phyloP scores from a whole-genome alignment of 2,329 filamentous ascomycete species.

The Paecilomyces sp. region DNA sequence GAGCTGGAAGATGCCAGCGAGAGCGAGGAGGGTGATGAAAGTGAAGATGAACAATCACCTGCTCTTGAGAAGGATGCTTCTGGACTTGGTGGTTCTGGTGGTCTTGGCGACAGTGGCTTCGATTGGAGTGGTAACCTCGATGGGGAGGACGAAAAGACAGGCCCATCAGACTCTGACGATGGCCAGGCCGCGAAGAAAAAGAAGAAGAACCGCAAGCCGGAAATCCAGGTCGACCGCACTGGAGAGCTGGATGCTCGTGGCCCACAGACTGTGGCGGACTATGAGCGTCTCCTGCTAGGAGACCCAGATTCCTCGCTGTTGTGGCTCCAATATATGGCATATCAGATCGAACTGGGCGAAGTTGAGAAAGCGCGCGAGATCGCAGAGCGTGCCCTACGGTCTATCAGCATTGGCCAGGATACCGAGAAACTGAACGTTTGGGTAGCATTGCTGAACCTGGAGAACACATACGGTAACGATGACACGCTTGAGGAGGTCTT shows the following conservation, averaged over 20 bases:
- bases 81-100: slow-evolving; percentile 23
- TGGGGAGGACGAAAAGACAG: slow-evolving; percentile 39
- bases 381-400: slow-evolving; percentile 81
- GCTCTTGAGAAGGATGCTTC: neutral
- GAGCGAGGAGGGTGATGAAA: slow-evolving; percentile 31
- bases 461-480: slow-evolving; percentile 81
- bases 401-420: slow-evolving; percentile 85
- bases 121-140: slow-evolving; percentile 71
- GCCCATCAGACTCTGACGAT: slow-evolving; percentile 46
- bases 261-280: slow-evolving; percentile 84
- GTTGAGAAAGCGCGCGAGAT: slow-evolving; percentile 80
- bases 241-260: slow-evolving; percentile 86
- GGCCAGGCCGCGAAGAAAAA: slow-evolving; percentile 50
- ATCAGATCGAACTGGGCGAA: slow-evolving; percentile 89
- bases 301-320: slow-evolving; percentile 88
- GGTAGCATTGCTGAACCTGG: slow-evolving; percentile 89
- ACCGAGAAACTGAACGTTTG: slow-evolving; percentile 92
- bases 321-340: slow-evolving; percentile 99
- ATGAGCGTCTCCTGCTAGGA: slow-evolving; percentile 83
- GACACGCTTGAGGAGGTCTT: slow-evolving; percentile 79
- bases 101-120: slow-evolving; percentile 69
- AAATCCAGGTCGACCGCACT: slow-evolving; percentile 79
- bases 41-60: slow-evolving; percentile 37
- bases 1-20: slow-evolving; percentile 36
- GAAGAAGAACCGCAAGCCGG: slow-evolving; percentile 68